phyloP scores from a whole-genome alignment of 2,329 filamentous ascomycete genomes.

The Purpureocillium takamizusanense region DNA sequence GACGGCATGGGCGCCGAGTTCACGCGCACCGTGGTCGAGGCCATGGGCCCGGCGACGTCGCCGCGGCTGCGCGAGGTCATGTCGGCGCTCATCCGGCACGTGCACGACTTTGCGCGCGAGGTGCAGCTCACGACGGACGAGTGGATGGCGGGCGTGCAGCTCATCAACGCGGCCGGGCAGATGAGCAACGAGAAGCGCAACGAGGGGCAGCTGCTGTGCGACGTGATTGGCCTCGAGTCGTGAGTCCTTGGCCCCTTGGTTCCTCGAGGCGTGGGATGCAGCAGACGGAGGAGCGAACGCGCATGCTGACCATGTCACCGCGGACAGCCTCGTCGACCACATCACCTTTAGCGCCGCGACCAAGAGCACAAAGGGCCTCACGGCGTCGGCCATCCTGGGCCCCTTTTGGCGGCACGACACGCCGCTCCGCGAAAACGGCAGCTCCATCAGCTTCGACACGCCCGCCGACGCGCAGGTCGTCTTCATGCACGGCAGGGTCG shows the following conservation, averaged over 20 bases:
- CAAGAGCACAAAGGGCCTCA: constrained; percentile 37
- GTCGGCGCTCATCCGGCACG: constrained; percentile 58
- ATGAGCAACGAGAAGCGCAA: constrained; percentile 61
- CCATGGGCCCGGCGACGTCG: constrained; percentile 63
- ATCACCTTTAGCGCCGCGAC: constrained; percentile 59
- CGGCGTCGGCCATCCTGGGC: constrained; percentile 71
- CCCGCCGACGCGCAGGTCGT: constrained; percentile 41
- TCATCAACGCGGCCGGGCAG: constrained; percentile 54
- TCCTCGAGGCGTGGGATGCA: no score
- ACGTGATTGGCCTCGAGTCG: constrained; percentile 67
- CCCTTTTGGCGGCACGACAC: constrained; percentile 76
- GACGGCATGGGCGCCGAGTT: constrained; percentile 40
- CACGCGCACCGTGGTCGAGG: constrained; percentile 63
- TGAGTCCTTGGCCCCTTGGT: no score
- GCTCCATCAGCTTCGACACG: constrained; percentile 50
- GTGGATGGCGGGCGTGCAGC: constrained; percentile 61
- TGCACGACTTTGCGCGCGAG: constrained; percentile 76
- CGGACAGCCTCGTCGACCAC: constrained; percentile 60
- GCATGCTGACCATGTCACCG: background rate
- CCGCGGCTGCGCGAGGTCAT: constrained; percentile 62
- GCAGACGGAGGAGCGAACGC: background rate
- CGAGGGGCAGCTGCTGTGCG: constrained; percentile 64
- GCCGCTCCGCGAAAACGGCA: constrained; percentile 60
- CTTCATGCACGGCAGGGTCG: constrained; percentile 54
- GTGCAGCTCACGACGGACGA: constrained; percentile 72